Percentiles rank a stretch among this genome's conserved stretches.
Conservation (phyloP, 352 stramenopile genomes). For the Globisporangium yorkense region DNA sequence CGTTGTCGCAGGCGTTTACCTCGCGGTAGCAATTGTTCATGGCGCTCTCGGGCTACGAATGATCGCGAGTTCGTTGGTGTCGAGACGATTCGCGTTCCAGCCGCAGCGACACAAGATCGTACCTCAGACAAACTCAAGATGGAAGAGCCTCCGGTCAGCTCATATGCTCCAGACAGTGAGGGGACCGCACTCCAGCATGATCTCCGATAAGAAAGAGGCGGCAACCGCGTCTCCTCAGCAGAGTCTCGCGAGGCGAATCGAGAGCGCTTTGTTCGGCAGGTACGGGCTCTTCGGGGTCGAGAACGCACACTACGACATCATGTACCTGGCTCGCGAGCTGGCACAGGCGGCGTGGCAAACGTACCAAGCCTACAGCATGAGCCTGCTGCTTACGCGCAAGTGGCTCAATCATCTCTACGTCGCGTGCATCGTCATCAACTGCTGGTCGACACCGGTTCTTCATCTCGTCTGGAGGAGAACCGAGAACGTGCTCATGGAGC, state of each 20-base stretch:
- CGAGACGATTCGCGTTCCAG: neutral
- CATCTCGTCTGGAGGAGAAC: neutral
- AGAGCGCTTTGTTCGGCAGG: constrained; percentile 1
- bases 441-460: constrained; percentile 16
- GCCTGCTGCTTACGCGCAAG: constrained; percentile 6
- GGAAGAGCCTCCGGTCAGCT: neutral
- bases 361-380: constrained; percentile 21
- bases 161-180: neutral
- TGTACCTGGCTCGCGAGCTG: constrained; percentile 17
- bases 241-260: neutral
- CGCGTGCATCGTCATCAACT: constrained; percentile 17
- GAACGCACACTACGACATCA: constrained; percentile 15
- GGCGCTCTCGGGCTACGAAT: neutral
- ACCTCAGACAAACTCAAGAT: too few relatives aligned
- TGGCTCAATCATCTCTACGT: constrained; percentile 14
- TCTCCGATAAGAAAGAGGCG: neutral
- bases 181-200: neutral
- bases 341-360: constrained; percentile 20
- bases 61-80: neutral
- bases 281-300: constrained; percentile 16
- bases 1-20: neutral
- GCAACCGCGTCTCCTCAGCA: too few relatives aligned
- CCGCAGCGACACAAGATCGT: neutral
- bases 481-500: constrained; percentile 6
- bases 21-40: neutral